Evolutionary conservation across 2,329 filamentous ascomycete species (phyloP).

Genomic region (Alternaria solani): DNA sequence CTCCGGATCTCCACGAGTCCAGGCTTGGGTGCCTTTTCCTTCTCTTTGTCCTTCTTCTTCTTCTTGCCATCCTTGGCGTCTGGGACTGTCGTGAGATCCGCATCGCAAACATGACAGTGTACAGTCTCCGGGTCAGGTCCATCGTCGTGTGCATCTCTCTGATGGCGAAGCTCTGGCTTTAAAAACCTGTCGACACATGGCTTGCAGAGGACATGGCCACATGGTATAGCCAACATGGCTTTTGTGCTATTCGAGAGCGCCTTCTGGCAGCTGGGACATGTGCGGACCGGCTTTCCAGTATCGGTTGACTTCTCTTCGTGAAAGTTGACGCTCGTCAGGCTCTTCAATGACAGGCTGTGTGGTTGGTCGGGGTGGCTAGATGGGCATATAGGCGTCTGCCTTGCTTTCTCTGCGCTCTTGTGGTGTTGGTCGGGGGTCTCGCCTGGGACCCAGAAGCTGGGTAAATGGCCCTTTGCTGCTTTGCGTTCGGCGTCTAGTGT

Average conservation of each 20-base stretch:
- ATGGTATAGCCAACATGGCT: constrained; percentile 83
- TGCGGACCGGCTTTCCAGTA: constrained; percentile 57
- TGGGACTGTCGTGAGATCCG: constrained; percentile 66
- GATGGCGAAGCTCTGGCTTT: constrained; percentile 51
- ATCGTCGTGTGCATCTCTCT: constrained; percentile 63
- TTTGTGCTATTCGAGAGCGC: constrained; percentile 81
- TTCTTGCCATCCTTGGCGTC: constrained; percentile 43
- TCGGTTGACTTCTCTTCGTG: constrained; percentile 70
- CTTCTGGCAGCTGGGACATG: constrained; percentile 89
- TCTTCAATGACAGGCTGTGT: constrained; percentile 80
- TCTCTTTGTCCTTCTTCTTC: constrained; percentile 60
- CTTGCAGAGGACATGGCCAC: constrained; percentile 90
- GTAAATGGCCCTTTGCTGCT: constrained; percentile 71
- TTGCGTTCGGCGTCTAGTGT: constrained; percentile 75
- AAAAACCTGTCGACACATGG: constrained; percentile 87
- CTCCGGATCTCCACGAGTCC: constrained; percentile 82
- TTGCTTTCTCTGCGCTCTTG: constrained; percentile 58
- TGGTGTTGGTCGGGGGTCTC: constrained; percentile 71
- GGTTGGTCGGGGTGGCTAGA: constrained; percentile 71
- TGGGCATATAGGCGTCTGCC: constrained; percentile 77
- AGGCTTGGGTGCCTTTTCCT: constrained; percentile 68
- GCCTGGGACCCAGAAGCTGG: constrained; percentile 93
- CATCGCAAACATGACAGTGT: constrained; percentile 87
- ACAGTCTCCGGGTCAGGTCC: constrained; percentile 63
- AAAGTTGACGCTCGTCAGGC: constrained; percentile 79